Evolutionary conservation across 768 basidiomycete genomes (phyloP), one percentile per base, ranked within the genome.

Genomic region (Leccinum subgranulosum): DNA sequence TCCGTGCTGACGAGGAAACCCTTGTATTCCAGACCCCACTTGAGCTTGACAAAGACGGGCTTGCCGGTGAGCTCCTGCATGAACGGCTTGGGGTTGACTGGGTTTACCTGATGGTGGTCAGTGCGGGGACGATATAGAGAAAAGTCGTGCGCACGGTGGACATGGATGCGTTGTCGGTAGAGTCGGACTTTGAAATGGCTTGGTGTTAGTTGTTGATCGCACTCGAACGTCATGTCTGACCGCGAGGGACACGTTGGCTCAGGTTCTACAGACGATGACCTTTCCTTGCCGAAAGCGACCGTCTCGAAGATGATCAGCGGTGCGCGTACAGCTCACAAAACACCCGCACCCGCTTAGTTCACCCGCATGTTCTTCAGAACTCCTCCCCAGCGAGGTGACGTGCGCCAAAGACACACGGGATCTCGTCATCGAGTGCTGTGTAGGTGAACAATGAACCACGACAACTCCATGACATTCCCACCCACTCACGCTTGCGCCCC

Each of bases 11-110:
- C 97, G 61, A 99, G 83, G 78, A 97, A 99, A 45, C 97, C 97
- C 79, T 94, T 97, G 82, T 98, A 98, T 71, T 98, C 94, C 51
- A 98, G 81, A 60, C 97, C 97, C 97, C 97, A 99, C 79, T 99
- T 99, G 69, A 99, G 84, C 59, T 86, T 85, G 61, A 98, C 97
- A 69, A 86, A 91, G 47, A 98, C 92, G 39, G 90, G 88, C 79
- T 99, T 98, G 61, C 97, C 97, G 27, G 97, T 98, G 64, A 98
- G 86, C 73, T 97, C 95, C 77, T 98, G 94, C 68, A 99, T 82
- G 79, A 98, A 98, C 6, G 97, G 97, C 77, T 98, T 98, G 21
- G 97, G 97, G 76, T 99, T 99, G 68, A 98, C 93, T 64, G 95
- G 95, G 67, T 86, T 85, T 69, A 91, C 87, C 88, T 90, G 71